phyloP scores from a whole-genome alignment of 345 rosid genomes.

The Anastatica hierochuntica region DNA sequence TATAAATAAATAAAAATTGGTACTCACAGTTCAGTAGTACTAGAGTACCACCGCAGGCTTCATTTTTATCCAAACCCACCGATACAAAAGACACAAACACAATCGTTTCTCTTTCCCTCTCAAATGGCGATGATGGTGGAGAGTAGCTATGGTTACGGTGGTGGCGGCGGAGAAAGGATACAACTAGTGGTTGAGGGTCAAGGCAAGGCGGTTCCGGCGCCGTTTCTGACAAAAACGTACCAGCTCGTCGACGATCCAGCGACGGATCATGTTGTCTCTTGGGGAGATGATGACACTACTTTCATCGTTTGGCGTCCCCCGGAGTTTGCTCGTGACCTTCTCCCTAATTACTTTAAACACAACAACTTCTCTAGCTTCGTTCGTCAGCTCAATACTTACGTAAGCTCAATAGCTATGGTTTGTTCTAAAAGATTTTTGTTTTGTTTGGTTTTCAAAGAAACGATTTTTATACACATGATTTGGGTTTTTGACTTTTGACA shows the following conservation, averaged over 20 bases:
- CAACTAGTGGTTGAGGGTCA: slow-evolving; percentile 75
- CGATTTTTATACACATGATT: background rate
- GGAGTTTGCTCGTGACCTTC: slow-evolving; percentile 91
- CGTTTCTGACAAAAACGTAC: slow-evolving; percentile 90
- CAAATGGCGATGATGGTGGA: slow-evolving; percentile 14
- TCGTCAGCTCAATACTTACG: slow-evolving; percentile 95
- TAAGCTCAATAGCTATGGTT: slow-evolving; percentile 17
- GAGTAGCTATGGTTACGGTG: slow-evolving; percentile 19
- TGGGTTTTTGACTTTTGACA: too few relatives aligned
- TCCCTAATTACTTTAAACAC: slow-evolving; percentile 94
- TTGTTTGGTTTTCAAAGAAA: background rate
- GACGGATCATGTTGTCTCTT: slow-evolving; percentile 82
- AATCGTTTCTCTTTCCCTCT: slow-evolving; percentile 2
- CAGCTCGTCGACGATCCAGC: slow-evolving; percentile 84
- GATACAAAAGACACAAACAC: slow-evolving; percentile 12
- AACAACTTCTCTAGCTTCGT: slow-evolving; percentile 97
- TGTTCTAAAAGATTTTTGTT: too few relatives aligned
- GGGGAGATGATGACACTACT: slow-evolving; percentile 88
- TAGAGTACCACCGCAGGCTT: slow-evolving; percentile 13
- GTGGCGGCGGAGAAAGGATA: slow-evolving; percentile 46
- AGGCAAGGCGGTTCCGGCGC: slow-evolving; percentile 81
- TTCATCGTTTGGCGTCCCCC: slow-evolving; percentile 93
- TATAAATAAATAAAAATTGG: background rate
- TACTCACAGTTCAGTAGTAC: slow-evolving; percentile 22
- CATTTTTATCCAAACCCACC: slow-evolving; percentile 34